Conservation (phyloP, 768 basidiomycete genomes). For the Artomyces pyxidatus region DNA sequence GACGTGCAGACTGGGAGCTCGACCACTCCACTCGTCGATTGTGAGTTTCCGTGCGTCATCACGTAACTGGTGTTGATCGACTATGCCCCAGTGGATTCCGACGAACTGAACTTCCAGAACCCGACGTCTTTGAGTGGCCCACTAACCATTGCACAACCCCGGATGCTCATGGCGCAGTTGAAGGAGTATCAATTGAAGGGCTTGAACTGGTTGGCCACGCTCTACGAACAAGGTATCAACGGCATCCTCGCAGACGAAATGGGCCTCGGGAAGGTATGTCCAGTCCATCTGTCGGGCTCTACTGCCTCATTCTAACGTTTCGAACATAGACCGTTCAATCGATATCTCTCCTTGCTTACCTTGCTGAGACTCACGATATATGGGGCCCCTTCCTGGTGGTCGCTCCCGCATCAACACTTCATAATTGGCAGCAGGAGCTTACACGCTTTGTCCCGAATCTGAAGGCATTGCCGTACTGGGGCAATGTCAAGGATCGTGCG, state of each 20-base stretch:
- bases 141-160: slow-evolving; percentile 83
- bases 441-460: slow-evolving; percentile 90
- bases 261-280: slow-evolving; percentile 81
- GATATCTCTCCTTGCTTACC: slow-evolving; percentile 89
- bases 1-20: slow-evolving; percentile 24
- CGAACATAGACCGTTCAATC: slow-evolving; percentile 83
- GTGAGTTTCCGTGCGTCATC: too few relatives aligned
- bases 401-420: slow-evolving; percentile 92
- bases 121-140: slow-evolving; percentile 84
- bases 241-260: slow-evolving; percentile 99
- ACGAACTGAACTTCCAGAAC: slow-evolving; percentile 99
- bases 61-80: too few relatives aligned
- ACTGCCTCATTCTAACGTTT: slow-evolving; percentile 20
- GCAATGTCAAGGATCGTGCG: slow-evolving; percentile 90
- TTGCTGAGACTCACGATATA: slow-evolving; percentile 95
- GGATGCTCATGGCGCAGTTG: slow-evolving; percentile 91
- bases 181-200: slow-evolving; percentile 99
- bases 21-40: slow-evolving; percentile 54
- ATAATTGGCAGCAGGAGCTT: slow-evolving; percentile 99
- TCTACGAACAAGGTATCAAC: slow-evolving; percentile 99
- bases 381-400: slow-evolving; percentile 99
- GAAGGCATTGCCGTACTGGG: slow-evolving; percentile 98
- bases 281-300: slow-evolving; percentile 13
- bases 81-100: slow-evolving; percentile 78
- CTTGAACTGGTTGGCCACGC: slow-evolving; percentile 92